Evolutionary conservation across 208 protist species (phyloP), one percentile per base, ranked within the genome.

Genomic region (Trypanosomatidae sp.): DNA sequence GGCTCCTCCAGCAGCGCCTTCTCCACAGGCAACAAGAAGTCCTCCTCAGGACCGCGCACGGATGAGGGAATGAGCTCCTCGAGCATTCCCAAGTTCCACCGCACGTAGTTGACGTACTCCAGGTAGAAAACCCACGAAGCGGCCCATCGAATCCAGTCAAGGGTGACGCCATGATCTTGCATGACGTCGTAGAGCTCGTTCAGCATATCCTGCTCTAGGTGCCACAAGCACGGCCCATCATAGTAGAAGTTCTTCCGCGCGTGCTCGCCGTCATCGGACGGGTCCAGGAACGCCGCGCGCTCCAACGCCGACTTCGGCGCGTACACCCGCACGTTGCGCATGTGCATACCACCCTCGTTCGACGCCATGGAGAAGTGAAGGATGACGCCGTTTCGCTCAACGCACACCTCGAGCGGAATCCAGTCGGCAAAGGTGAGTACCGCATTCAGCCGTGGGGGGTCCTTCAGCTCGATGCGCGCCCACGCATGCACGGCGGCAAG

Each of bases 281-380:
- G 78, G 36, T 79, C 77, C 12, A 88, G 7, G 25, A 91, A 36
- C 36, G 68, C 52, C 28, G 53, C 55, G 13, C 56, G 65, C 67
- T 82, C 65, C 60, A 69, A 76, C n/a, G 58, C 17, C 8, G 73
- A 62, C 47, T 19, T 50, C 12, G 59, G 64, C 30, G 64, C 79
- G 79, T 96, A 96, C 47, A 85, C 86, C n/a, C 91, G 89, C 22
- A 93, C 85, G 81, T 96, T 96, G 56, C 89, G 87, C 85, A 94
- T 92, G 83, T 96, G 87, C 89, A 96, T 92, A 0, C 87, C 87
- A 25, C 88, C 86, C 71, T 94, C 88, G 52, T 86, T 92, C 43
- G 75, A 72, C 6, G 88, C 87, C 53, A 94, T 80, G 30, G 87
- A 92, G 64, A 92, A 90, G 85, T 96, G 91, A 52, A 94, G 36